These are phyloP conservation scores for Teratosphaeria zuluensis DNA, from an alignment of 2,329 filamentous ascomycete species.

Conservation along the genomic window DNA sequence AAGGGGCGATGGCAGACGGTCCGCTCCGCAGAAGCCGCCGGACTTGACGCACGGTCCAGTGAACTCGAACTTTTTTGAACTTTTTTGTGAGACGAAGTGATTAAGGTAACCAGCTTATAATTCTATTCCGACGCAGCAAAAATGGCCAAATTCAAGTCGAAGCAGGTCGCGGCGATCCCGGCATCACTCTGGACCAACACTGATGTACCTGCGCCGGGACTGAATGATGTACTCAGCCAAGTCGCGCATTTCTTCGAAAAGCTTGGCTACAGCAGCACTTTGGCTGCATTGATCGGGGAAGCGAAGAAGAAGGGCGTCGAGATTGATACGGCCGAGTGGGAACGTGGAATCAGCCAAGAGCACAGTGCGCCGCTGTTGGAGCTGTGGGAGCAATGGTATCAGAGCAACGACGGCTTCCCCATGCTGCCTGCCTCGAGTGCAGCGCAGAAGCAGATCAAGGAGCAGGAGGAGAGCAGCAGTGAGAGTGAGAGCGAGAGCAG, in stretches of 20 bases:
- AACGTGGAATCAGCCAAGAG: conserved; percentile 11
- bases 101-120: too few relatives aligned
- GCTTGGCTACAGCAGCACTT: conserved; percentile 24
- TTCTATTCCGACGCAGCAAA: background rate
- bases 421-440: conserved; percentile 4
- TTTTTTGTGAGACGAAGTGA: too few relatives aligned
- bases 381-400: conserved; percentile 17
- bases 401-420: conserved; percentile 11
- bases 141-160: background rate
- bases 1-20: too few relatives aligned
- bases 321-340: conserved; percentile 13
- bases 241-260: conserved; percentile 21
- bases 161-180: background rate
- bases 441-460: conserved; percentile 4
- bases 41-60: too few relatives aligned
- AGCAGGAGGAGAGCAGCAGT: conserved; percentile 8
- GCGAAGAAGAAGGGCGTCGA: conserved; percentile 21
- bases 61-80: too few relatives aligned
- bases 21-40: too few relatives aligned
- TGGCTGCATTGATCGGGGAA: conserved; percentile 21
- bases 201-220: background rate
- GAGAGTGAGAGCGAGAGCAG: background rate
- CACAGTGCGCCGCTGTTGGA: conserved; percentile 13
- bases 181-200: background rate
- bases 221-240: conserved; percentile 16